Percentiles rank a stretch among this genome's conserved stretches.
These are phyloP conservation scores for Fusarium buxicola DNA, from an alignment of 2,329 filamentous ascomycete genomes.

Conservation along the genomic window DNA sequence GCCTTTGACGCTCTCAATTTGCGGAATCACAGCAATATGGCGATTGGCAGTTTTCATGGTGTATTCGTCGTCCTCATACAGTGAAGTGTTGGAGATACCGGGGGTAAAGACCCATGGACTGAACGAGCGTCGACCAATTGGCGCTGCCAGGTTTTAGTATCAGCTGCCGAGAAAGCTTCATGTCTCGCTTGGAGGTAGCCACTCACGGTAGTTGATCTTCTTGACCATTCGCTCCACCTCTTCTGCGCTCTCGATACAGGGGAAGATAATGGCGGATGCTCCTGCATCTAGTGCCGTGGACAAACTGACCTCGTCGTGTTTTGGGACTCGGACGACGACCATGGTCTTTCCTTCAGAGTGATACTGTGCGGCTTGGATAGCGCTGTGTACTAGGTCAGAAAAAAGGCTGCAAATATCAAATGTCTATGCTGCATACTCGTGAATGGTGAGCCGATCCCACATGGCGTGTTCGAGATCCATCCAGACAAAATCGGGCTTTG, in stretches of 20 bases:
- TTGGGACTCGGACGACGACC: background rate
- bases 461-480: slow-evolving; percentile 2
- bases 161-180: too few relatives aligned
- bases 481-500: slow-evolving; percentile 1
- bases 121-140: background rate
- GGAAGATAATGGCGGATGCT: background rate
- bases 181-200: background rate
- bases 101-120: slow-evolving; percentile 1
- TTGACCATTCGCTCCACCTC: background rate
- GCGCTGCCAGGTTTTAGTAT: background rate
- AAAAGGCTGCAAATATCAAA: background rate
- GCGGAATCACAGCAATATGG: background rate
- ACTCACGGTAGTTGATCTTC: background rate
- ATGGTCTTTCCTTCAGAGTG: slow-evolving; percentile 3
- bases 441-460: background rate
- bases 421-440: background rate
- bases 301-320: slow-evolving; percentile 4
- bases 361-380: background rate
- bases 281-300: background rate
- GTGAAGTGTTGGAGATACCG: background rate
- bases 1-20: background rate
- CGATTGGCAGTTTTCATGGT: background rate
- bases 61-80: background rate
- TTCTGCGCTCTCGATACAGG: slow-evolving; percentile 1
- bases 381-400: background rate